These are phyloP conservation scores for Kluyveromyces wickerhamii DNA, from an alignment of 805 yeast species.

Conservation along the genomic window DNA sequence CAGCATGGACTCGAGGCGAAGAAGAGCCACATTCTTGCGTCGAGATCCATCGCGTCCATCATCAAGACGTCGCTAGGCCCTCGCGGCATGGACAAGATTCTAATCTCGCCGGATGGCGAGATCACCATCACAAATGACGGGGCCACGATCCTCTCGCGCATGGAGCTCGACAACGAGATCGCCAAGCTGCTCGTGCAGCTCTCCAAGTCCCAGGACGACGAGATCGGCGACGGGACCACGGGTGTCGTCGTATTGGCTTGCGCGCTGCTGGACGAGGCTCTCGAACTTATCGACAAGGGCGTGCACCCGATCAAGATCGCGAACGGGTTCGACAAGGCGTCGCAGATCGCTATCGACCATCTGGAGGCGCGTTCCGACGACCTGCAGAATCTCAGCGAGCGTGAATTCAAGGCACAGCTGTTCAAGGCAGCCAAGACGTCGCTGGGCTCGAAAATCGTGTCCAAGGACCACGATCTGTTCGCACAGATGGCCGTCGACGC, in stretches of 20 bases:
- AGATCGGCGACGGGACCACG: conserved; percentile 98
- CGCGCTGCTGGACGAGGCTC: conserved; percentile 88
- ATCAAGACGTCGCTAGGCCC: conserved; percentile 94
- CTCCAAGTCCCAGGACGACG: conserved; percentile 93
- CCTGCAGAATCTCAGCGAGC: conserved; percentile 33
- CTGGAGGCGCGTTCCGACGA: conserved; percentile 71
- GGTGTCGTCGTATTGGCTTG: conserved; percentile 97
- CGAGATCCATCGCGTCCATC: conserved; percentile 87
- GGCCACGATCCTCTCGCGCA: conserved; percentile 90
- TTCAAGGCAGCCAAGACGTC: conserved; percentile 92
- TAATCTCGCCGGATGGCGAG: conserved; percentile 94
- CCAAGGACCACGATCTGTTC: conserved; percentile 87
- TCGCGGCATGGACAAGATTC: conserved; percentile 94
- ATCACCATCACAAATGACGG: conserved; percentile 98
- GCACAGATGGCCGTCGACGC: conserved; percentile 98
- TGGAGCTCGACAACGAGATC: conserved; percentile 93
- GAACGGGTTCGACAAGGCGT: conserved; percentile 95
- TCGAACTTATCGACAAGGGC: conserved; percentile 90
- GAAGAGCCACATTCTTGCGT: conserved; percentile 86
- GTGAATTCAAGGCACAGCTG: conserved; percentile 39
- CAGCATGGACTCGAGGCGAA: conserved; percentile 73
- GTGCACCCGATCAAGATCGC: conserved; percentile 96
- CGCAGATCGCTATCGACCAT: conserved; percentile 76
- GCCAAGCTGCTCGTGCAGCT: conserved; percentile 93
- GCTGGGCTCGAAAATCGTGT: conserved; percentile 89